These are phyloP conservation scores for Pleurotus cornucopiae DNA, from an alignment of 768 basidiomycete species.

Conservation along the genomic window DNA sequence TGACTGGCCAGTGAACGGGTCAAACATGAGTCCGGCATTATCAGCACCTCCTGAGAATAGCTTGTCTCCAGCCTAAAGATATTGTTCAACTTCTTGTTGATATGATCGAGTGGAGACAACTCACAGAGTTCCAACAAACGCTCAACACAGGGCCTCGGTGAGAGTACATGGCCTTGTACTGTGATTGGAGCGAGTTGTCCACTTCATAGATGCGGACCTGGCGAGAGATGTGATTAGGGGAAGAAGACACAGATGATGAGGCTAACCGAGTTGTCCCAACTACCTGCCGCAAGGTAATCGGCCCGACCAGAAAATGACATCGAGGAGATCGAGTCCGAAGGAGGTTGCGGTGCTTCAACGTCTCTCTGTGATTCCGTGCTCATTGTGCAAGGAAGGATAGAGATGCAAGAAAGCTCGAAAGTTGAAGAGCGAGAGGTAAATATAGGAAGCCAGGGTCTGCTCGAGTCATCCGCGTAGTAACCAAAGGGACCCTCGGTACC, in stretches of 20 bases:
- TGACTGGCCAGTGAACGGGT: slow-evolving; percentile 77
- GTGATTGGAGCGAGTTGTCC: slow-evolving; percentile 48
- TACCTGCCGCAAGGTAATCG: slow-evolving; percentile 69
- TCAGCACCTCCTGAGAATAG: slow-evolving; percentile 92
- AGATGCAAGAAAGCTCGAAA: too few species aligned
- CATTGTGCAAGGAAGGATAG: too few species aligned
- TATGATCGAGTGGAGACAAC: not conserved
- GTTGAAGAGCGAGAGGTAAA: too few species aligned
- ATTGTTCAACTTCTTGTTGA: not conserved
- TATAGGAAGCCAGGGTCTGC: too few species aligned
- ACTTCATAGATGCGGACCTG: slow-evolving; percentile 76
- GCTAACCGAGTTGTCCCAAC: slow-evolving; percentile 72
- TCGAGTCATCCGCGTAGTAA: too few species aligned
- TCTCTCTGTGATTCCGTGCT: slow-evolving; percentile 32
- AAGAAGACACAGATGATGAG: too few species aligned
- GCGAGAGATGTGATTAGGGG: not conserved
- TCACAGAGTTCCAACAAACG: slow-evolving; percentile 68
- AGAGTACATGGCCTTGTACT: slow-evolving; percentile 64
- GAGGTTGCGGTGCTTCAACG: slow-evolving; percentile 57
- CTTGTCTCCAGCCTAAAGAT: slow-evolving; percentile 77
- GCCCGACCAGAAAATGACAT: slow-evolving; percentile 63
- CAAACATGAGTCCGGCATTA: slow-evolving; percentile 93
- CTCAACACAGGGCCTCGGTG: slow-evolving; percentile 72
- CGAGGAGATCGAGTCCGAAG: slow-evolving; percentile 63
- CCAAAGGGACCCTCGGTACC: too few species aligned